These are phyloP conservation scores for Fusarium buharicum DNA, from an alignment of 2,329 filamentous ascomycete species.

Conservation along the genomic window DNA sequence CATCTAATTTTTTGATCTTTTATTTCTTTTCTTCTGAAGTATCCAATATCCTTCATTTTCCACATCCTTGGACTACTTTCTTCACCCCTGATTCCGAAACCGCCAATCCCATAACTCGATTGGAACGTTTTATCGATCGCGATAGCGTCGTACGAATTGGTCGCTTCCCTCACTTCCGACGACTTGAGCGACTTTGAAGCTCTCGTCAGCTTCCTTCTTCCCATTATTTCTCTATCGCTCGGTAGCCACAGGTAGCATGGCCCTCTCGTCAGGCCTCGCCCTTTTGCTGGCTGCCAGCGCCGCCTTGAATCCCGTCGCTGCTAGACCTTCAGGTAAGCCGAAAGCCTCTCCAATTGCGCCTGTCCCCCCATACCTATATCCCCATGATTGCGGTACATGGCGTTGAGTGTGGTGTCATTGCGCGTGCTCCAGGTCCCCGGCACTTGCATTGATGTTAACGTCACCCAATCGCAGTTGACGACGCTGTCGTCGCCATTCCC, in stretches of 20 bases:
- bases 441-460: constrained; percentile 22
- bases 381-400: neutral
- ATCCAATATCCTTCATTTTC: neutral
- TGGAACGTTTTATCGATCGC: constrained; percentile 15
- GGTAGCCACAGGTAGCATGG: constrained; percentile 30
- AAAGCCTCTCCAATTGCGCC: neutral
- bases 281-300: constrained; percentile 43
- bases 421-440: neutral
- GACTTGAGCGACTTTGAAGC: neutral
- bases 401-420: neutral
- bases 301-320: constrained; percentile 32
- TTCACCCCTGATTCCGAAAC: neutral
- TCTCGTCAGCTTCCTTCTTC: constrained; percentile 7
- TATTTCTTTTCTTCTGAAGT: constrained; percentile 2
- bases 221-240: constrained; percentile 1
- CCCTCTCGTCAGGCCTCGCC: constrained; percentile 40
- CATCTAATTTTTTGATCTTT: constrained; percentile 4
- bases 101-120: constrained; percentile 3
- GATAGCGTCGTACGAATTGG: neutral
- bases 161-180: constrained; percentile 7
- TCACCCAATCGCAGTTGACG: constrained; percentile 28
- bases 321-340: constrained; percentile 38
- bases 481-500: constrained; percentile 30
- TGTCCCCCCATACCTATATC: neutral
- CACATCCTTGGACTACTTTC: neutral